A percentile compares a stretch with the other conserved stretches of the same genome.
phyloP scores from a whole-genome alignment of 108 stramenopile species.

The Conticribra guillardii region DNA sequence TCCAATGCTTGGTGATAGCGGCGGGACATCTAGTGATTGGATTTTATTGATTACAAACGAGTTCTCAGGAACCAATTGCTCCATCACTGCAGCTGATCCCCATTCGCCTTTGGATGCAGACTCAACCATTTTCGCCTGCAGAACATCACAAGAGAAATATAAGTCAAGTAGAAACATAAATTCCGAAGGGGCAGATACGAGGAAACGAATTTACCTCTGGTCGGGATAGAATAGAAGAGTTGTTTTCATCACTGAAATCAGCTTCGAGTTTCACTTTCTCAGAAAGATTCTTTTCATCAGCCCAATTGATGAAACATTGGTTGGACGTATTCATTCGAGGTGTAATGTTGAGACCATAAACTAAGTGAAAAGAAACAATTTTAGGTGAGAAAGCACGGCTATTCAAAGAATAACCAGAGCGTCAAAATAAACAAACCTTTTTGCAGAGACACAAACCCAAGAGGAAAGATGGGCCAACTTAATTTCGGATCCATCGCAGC shows the following conservation, averaged over 20 bases:
- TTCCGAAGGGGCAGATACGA: no score
- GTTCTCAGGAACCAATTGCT: conserved; percentile 69
- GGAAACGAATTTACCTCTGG: conserved; percentile 16
- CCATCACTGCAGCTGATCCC: conserved; percentile 72
- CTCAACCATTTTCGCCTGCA: conserved; percentile 55
- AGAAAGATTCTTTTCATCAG: conserved; percentile 7
- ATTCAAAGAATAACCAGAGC: background rate
- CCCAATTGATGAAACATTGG: conserved; percentile 5
- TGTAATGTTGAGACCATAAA: conserved; percentile 25
- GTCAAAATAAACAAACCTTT: conserved; percentile 24
- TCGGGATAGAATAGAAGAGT: conserved; percentile 17
- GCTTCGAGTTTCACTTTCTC: conserved; percentile 2
- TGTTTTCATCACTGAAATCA: conserved; percentile 6
- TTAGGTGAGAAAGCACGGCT: no score
- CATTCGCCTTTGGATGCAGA: conserved; percentile 77
- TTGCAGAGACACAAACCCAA: conserved; percentile 38
- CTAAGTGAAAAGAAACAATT: conserved; percentile 7
- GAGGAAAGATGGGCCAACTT: conserved; percentile 30
- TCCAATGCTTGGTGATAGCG: conserved; percentile 70
- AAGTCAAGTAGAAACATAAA: background rate
- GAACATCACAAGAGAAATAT: background rate
- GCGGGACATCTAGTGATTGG: conserved; percentile 72
- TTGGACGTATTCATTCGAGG: conserved; percentile 7
- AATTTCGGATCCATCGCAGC: conserved; percentile 12
- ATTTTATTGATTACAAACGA: conserved; percentile 66